Base-by-base conservation (phyloP, 148 eudicot genomes). In the Nepenthes gracilis region DNA sequence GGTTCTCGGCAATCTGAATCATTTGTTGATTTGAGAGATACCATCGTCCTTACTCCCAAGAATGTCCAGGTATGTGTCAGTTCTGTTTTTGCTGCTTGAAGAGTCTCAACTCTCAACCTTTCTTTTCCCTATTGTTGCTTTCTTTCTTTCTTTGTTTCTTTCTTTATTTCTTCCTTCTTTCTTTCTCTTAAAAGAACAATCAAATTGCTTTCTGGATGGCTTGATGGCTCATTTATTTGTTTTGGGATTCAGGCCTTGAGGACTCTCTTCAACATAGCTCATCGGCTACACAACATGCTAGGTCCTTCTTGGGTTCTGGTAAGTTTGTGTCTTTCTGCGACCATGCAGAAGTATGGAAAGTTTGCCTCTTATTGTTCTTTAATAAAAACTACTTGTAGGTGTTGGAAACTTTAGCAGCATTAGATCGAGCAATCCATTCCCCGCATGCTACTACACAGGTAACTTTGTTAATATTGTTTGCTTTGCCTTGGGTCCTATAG, bases 371-470 rank as follows among this genome's bases (percentile, higher is more conserved):
- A 23, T 40, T 40, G 58, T n/a, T 52, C 14, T 52, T 52, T 2
- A 0, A 1, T 13, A 54, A 55, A 47, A 51, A 58, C 58, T 12
- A 47, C 63, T 34, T 69, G 51, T 70, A 93, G 99, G 99, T 93
- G 51, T 68, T 93, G 85, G 99, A 93, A 66, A 93, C 99, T 58
- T 74, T 93, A 59, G 86, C 99, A 64, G 95, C 99, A 55, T 77
- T 93, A 58, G 99, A 93, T 68, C 82, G 96, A 38, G 83, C 96
- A 49, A 93, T 93, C 67, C 92, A 86, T 81, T 93, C 99, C 62
- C 96, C 99, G 9, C 96, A 88, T 86, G 99, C 99, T 64, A 74
- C 95, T 50, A 88, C 99, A 45, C 99, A 88, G 99, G 99, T 93
- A 72, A 35, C 12, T 55, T 36, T 12, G 11, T 55, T 33, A 55